Evolutionary conservation across 1,139 yeast species (phyloP).

Genomic region (Candida sp.): DNA sequence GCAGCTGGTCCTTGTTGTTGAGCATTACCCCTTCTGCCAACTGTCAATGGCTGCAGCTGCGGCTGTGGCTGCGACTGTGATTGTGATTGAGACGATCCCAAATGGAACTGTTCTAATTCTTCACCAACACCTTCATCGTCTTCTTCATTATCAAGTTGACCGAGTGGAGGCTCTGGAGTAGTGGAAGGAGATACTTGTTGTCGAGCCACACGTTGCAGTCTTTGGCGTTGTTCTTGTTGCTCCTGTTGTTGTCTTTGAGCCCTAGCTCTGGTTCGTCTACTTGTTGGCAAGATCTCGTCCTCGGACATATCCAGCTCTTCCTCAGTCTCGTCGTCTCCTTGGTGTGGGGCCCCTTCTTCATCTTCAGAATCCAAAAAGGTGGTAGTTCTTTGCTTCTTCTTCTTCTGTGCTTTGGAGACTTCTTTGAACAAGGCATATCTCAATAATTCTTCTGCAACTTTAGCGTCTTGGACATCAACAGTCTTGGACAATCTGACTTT

Average conservation of each 20-base stretch:
- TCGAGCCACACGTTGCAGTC: too few relatives aligned
- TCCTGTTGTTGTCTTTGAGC: slow-evolving; percentile 14
- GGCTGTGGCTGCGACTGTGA: too few relatives aligned
- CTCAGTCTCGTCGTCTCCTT: slow-evolving; percentile 25
- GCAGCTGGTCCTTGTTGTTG: slow-evolving; percentile 12
- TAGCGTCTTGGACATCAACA: slow-evolving; percentile 80
- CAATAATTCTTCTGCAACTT: slow-evolving; percentile 83
- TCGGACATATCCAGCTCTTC: slow-evolving; percentile 26
- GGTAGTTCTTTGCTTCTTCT: slow-evolving; percentile 35
- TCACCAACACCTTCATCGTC: slow-evolving; percentile 27
- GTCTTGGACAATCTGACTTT: slow-evolving; percentile 83
- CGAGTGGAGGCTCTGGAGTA: slow-evolving; percentile 12
- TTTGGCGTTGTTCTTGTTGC: too few relatives aligned
- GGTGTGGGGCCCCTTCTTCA: slow-evolving; percentile 11
- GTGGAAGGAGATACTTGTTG: slow-evolving; percentile 15
- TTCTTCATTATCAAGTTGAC: slow-evolving; percentile 8
- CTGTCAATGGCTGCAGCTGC: slow-evolving; percentile 33
- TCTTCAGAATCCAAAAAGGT: slow-evolving; percentile 23
- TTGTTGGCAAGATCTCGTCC: slow-evolving; percentile 23
- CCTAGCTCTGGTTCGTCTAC: slow-evolving; percentile 23
- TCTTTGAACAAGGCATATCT: slow-evolving; percentile 89
- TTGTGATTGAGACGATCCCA: slow-evolving; percentile 10
- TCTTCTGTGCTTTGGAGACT: slow-evolving; percentile 47
- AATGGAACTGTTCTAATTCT: slow-evolving; percentile 27
- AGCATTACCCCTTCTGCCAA: slow-evolving; percentile 22